A percentile compares a stretch with the other conserved stretches of the same genome.
Evolutionary conservation across 257 asterid genomes (phyloP).

Genomic region (Prunella vulgaris): DNA sequence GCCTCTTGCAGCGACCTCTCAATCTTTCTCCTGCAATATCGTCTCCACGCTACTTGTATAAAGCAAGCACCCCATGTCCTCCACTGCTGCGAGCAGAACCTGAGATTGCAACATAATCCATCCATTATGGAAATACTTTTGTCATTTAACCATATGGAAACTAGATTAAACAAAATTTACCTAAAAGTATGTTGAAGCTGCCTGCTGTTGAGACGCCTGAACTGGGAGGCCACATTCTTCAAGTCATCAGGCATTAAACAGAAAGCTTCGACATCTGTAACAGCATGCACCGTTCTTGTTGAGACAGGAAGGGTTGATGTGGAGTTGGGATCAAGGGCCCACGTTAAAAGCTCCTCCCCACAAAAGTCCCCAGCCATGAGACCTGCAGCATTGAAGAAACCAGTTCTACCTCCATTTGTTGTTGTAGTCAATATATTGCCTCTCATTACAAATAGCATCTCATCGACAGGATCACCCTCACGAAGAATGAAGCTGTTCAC

Average conservation of each 20-base stretch:
- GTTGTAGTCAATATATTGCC: slow-evolving; percentile 48
- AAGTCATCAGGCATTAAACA: slow-evolving; percentile 38
- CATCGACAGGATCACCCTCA: slow-evolving; percentile 65
- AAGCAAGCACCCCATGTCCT: slow-evolving; percentile 65
- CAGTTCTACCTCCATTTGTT: slow-evolving; percentile 58
- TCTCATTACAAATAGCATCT: slow-evolving; percentile 65
- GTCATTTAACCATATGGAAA: not conserved
- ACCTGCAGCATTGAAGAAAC: slow-evolving; percentile 50
- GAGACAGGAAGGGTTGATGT: slow-evolving; percentile 46
- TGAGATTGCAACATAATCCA: slow-evolving; percentile 10
- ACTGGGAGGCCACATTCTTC: slow-evolving; percentile 37
- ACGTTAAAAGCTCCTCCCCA: slow-evolving; percentile 52
- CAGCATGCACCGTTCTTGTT: slow-evolving; percentile 44
- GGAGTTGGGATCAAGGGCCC: slow-evolving; percentile 54
- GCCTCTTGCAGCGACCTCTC: slow-evolving; percentile 39
- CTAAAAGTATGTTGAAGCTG: slow-evolving; percentile 40
- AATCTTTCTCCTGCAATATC: slow-evolving; percentile 44
- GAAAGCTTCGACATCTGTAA: slow-evolving; percentile 44
- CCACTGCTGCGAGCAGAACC: slow-evolving; percentile 66
- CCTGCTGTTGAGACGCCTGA: slow-evolving; percentile 39
- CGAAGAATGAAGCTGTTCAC: slow-evolving; percentile 47
- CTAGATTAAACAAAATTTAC: slow-evolving; percentile 10
- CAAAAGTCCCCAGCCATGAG: slow-evolving; percentile 49
- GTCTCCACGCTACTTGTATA: slow-evolving; percentile 70
- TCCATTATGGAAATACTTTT: not conserved